Base-by-base conservation (phyloP, 2,329 filamentous ascomycete species). In the Pochonia chlamydosporia region DNA sequence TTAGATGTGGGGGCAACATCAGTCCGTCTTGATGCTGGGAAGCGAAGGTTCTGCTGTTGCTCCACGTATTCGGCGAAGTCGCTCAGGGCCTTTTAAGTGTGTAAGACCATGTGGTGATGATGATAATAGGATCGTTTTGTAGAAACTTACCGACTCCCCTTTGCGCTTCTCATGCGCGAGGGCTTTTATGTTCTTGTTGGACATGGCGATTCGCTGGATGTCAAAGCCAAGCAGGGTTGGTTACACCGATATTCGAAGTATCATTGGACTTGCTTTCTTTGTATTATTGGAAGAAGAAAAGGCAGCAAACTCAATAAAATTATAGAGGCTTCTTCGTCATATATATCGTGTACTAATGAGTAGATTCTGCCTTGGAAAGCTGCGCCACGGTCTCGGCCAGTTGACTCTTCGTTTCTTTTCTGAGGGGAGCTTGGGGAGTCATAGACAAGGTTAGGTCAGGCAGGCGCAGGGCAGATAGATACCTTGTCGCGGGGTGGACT, bases 11-110 rank as follows among this genome's bases (percentile, higher is more conserved):
- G 60, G 14, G 55, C 54, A 59, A 48, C 44, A 3, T 59, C 47
- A 14, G 56, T 43, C 18, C 51, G 47, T 28, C 61, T 55, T 30
- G 70, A 60, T 37, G 62, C 63, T 2, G 79, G 78, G 56, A 81
- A 84, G 48, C 87, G 84, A 43, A 84, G 69, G 13, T 84, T 83
- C 67, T 97, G 93, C 65, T 97, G 91, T 64, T 90, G 87, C 67
- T 97, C 90, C 55, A 96, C 93, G 61, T 96, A 97, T 61, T 99
- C 93, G 66, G 91, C 90, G 64, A 99, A 99, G 59, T 97, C 93
- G 72, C 87, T 93, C 47, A 99, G 78, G 11, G 92, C 91, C 77
- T 56, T 31, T 30, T 13, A 42, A 18, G 24, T 24, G 10, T 25
- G 52, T 56, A 16, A 52, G 46, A 46, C 40, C 9, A 37, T 16